These are phyloP conservation scores for Leccinum barrowsii DNA, from an alignment of 768 basidiomycete species.

Conservation along the genomic window DNA sequence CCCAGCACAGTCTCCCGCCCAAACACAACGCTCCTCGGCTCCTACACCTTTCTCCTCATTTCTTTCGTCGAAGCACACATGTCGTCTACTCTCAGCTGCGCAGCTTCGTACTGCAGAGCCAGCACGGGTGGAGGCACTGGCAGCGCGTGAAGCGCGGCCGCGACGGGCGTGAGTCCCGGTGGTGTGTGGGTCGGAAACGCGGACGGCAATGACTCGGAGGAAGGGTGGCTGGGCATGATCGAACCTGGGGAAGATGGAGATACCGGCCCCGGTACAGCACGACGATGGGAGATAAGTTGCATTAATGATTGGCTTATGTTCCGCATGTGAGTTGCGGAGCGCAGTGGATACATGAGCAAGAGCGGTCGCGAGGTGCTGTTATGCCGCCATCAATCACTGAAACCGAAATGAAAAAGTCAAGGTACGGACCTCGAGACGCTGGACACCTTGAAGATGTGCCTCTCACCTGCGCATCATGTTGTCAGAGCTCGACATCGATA, in stretches of 20 bases:
- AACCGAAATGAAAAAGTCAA: conserved; percentile 9
- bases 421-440: conserved; percentile 49
- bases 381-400: conserved; percentile 1
- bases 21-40: conserved; percentile 64
- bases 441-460: conserved; percentile 58
- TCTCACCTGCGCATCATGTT: conserved; percentile 66
- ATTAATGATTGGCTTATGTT: conserved; percentile 45
- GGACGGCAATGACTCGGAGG: not conserved
- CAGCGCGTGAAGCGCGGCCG: conserved; percentile 33
- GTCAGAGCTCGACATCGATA: conserved; percentile 75
- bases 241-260: not conserved
- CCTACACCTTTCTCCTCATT: conserved; percentile 62
- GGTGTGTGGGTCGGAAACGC: conserved; percentile 2
- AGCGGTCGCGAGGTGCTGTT: conserved; percentile 47
- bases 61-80: conserved; percentile 65
- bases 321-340: conserved; percentile 58
- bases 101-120: conserved; percentile 65
- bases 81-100: conserved; percentile 61
- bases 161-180: conserved; percentile 24
- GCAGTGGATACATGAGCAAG: conserved; percentile 53
- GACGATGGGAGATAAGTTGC: conserved; percentile 35
- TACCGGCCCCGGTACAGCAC: not conserved
- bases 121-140: conserved; percentile 25
- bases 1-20: conserved; percentile 50
- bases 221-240: not conserved